Evolutionary conservation across 164 flowering plant species (phyloP), one percentile per base, ranked within the genome.

Genomic region (Chimonanthus salicifolius): DNA sequence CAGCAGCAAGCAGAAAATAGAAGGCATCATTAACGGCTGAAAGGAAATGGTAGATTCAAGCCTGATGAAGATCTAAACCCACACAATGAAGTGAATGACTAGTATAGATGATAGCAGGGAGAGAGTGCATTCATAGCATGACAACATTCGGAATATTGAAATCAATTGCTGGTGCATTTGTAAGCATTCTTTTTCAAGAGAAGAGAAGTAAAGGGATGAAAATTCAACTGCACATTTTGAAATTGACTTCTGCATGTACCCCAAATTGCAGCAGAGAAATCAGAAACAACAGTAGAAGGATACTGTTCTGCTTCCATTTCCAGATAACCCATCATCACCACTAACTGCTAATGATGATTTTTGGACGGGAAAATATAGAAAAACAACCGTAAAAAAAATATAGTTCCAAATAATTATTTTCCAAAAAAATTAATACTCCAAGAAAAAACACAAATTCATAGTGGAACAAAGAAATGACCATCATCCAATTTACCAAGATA

Each of bases 1-100:
- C 70, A 84, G 48, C 20, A 44, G 47, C 58, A 76, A 69, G 49
- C n/a, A 65, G 2, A 54, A 50, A 49, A 64, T 21, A 3, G 8
- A 75, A 65, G 33, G 33, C 33, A 33, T 33, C 33, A 1, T 33
- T 33, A 1, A 33, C 33, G 33, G 16, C 6, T 11, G 33, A 65
- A 44, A 33, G 4, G 20, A n/a, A 62, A n/a, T 8, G 65, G 20
- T 21, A 5, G 7, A 6, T 7, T 62, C 65, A 62, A 1, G 9
- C 65, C 15, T n/a, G 4, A 51, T 8, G 58, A 51, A 51, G 58
- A 51, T 51, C 58, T 51, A 51, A 51, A 51, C 4, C 58, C 58
- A 33, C 33, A 33, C 33, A 33, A 33, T 33, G 33, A 33, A 33
- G 33, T 33, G 33, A 33, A 33, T 33, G 33, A 33, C 33, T 33